Evolutionary conservation across 2,329 filamentous ascomycete species (phyloP), one percentile per base, ranked within the genome.

Genomic region (Neopestalotiopsis clavispora): DNA sequence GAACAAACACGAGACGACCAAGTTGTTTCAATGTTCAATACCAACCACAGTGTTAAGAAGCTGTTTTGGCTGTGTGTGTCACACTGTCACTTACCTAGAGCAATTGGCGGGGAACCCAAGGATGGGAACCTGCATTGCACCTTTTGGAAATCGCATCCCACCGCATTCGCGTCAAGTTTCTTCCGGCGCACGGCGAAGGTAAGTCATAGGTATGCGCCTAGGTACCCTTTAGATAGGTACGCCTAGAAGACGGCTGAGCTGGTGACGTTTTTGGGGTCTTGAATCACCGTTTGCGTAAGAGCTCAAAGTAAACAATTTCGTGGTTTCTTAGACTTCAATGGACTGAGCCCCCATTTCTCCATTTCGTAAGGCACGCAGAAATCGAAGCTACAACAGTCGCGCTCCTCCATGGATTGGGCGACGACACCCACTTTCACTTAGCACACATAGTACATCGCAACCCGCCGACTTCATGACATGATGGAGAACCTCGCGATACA

Each of bases 401-500:
- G 23, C 60, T 65, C 45, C 68, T 69, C 68, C 68, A 69, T 69
- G 68, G 68, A 69, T 67, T 69, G 65, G 45, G 62, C 56, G 65
- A 49, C 60, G 68, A 61, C 58, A 67, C 42, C 49, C 68, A 52
- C 45, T 52, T 30, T 57, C 56, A 69, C 34, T 17, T 49, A 68
- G 28, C 49, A 65, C 32, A 57, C 10, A 38, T 17, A 64, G 40
- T 38, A 64, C 61, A 32, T 42, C 61, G 34, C 61, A 28, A 42
- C 32, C 34, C 49, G 28, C 38, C 58, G 38, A 52, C 49, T 58
- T 58, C 52, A 78, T 78, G 77, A 76, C 73, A 78, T 75, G 74
- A 89, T 89, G 87, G 87, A 89, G 79, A 86, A 85, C 74, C 82
- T 87, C 71, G 82, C 78, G 72, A 81, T 87, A 73, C 81, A 84